These are phyloP conservation scores for Conoideocrella luteorostrata DNA, from an alignment of 2,329 filamentous ascomycete species.

Conservation along the genomic window DNA sequence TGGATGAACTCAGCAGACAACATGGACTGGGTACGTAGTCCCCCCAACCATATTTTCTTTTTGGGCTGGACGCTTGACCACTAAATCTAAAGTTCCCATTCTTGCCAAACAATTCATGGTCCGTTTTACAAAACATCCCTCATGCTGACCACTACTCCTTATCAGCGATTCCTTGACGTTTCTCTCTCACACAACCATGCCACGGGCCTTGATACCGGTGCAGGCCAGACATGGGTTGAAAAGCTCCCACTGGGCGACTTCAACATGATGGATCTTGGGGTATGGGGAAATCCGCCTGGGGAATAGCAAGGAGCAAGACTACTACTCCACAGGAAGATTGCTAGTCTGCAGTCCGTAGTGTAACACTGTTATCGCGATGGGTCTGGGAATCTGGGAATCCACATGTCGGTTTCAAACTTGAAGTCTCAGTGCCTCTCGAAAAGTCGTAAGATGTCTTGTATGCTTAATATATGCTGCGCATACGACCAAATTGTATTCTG, in stretches of 20 bases:
- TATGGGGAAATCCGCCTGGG: slow-evolving; percentile 15
- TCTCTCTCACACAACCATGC: slow-evolving; percentile 26
- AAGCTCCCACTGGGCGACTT: slow-evolving; percentile 20
- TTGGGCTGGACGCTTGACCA: no score
- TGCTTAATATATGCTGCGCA: no score
- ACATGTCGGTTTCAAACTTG: no score
- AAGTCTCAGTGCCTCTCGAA: no score
- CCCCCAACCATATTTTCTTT: no score
- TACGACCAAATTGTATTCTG: not conserved
- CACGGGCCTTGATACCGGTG: slow-evolving; percentile 19
- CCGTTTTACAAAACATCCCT: no score
- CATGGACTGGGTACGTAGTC: slow-evolving; percentile 32
- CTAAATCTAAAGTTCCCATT: no score
- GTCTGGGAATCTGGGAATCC: no score
- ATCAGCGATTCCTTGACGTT: slow-evolving; percentile 26
- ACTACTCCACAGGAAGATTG: no score
- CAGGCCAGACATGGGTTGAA: slow-evolving; percentile 24
- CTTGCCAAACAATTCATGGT: no score
- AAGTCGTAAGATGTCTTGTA: no score
- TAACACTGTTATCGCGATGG: not conserved
- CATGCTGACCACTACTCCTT: not conserved
- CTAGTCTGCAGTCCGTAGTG: no score
- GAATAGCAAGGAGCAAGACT: slow-evolving; percentile 1
- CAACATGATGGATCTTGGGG: slow-evolving; percentile 17
- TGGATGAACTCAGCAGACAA: slow-evolving; percentile 26